Conservation (phyloP, 2,329 filamentous ascomycete genomes). For the Botrytis tulipae region DNA sequence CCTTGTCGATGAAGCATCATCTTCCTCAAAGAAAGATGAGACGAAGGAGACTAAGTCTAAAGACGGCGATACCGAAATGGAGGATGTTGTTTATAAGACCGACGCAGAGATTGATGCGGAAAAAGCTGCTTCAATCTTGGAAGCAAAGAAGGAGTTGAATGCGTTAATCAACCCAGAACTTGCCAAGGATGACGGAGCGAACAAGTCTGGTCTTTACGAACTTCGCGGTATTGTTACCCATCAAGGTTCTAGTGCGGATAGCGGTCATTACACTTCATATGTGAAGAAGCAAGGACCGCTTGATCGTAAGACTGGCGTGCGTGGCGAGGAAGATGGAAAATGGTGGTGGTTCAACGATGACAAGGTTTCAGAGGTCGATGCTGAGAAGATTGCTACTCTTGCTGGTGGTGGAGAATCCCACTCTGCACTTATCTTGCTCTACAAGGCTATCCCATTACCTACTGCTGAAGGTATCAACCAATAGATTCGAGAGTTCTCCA, state of each 20-base stretch:
- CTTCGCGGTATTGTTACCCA: constrained; percentile 92
- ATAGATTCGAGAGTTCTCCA: constrained; percentile 10
- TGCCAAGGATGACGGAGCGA: constrained; percentile 74
- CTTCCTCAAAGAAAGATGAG: constrained; percentile 48
- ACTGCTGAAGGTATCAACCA: constrained; percentile 47
- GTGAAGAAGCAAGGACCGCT: constrained; percentile 83
- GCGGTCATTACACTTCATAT: constrained; percentile 96
- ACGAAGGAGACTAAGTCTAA: constrained; percentile 44
- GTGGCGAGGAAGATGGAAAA: constrained; percentile 80
- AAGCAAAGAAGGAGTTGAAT: constrained; percentile 85
- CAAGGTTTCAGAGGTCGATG: constrained; percentile 86
- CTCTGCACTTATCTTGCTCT: constrained; percentile 77
- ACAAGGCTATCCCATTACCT: constrained; percentile 70
- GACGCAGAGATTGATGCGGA: constrained; percentile 91
- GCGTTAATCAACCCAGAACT: constrained; percentile 73
- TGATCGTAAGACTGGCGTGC: constrained; percentile 73
- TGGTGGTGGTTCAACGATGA: constrained; percentile 99
- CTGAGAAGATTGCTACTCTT: constrained; percentile 86
- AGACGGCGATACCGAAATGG: constrained; percentile 71
- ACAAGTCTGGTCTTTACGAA: constrained; percentile 94
- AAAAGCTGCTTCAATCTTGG: constrained; percentile 68
- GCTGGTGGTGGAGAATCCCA: constrained; percentile 87
- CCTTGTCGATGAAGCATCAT: constrained; percentile 44
- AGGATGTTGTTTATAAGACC: constrained; percentile 68
- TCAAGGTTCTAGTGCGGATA: constrained; percentile 94